A percentile compares a stretch with the other conserved stretches of the same genome.
Conservation (phyloP, 257 asterid genomes). For the Ilex asprella region DNA sequence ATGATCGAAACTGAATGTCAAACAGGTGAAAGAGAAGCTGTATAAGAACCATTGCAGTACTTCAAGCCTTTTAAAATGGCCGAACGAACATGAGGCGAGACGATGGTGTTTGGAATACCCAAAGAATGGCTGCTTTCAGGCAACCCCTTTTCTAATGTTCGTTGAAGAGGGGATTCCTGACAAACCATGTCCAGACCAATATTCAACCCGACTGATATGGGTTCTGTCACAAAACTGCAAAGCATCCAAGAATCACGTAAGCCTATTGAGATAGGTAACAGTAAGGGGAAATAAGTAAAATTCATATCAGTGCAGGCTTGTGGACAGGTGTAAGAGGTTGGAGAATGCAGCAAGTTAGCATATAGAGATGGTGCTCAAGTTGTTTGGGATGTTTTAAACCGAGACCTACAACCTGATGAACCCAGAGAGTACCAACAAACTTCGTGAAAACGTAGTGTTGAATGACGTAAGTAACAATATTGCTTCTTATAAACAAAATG, state of each 20-base stretch:
- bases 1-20: conserved; percentile 10
- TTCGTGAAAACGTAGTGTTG: too few relatives aligned
- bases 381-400: too few relatives aligned
- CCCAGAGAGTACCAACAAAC: too few relatives aligned
- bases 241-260: conserved; percentile 7
- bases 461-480: too few relatives aligned
- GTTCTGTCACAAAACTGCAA: conserved; percentile 66
- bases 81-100: conserved; percentile 39
- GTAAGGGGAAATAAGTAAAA: too few relatives aligned
- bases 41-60: conserved; percentile 47
- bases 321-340: too few relatives aligned
- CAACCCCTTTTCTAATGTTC: conserved; percentile 18
- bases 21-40: conserved; percentile 49
- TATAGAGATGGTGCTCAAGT: too few relatives aligned
- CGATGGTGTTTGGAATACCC: conserved; percentile 43
- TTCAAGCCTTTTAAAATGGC: conserved; percentile 62
- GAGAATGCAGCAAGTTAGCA: too few relatives aligned
- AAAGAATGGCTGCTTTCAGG: conserved; percentile 28
- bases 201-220: conserved; percentile 65
- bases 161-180: conserved; percentile 26
- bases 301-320: too few relatives aligned
- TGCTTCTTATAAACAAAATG: too few relatives aligned
- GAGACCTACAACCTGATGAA: too few relatives aligned
- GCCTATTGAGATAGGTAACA: too few relatives aligned
- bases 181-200: conserved; percentile 37